Base-by-base conservation (phyloP, 108 stramenopile species). In the Bacterosira constricta region DNA sequence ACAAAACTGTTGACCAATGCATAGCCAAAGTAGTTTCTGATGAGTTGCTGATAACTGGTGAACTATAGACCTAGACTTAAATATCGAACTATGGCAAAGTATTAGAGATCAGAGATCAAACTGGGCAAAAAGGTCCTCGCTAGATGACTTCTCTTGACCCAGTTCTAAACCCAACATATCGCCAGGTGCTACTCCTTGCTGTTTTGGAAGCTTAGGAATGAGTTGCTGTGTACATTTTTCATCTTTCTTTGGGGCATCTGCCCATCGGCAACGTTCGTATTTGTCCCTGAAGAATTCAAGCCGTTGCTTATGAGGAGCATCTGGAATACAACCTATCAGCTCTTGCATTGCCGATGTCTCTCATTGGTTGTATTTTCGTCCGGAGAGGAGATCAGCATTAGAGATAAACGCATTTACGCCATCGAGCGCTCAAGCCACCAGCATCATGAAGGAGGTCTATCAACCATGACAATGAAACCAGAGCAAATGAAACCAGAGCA, bases 301-400 rank as follows among this genome's bases (percentile, higher is more conserved):
- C 79, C 79, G 73, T 31, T 37, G 35, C n/a, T 41, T 31, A 37
- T 65, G 54, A 67, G 64, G 29, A 21, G 63, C 66, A 45, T 59
- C 42, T 26, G 54, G 34, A 26, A 47, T 75, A 75, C n/a, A 75
- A 13, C 15, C 38, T 38, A 20, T 55, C 52, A 4, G 73, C 80
- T 38, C 44, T 60, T 8, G 7, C 30, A 29, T 81, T 81, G 7
- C 80, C 80, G 12, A 69, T 63, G 26, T 13, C 15, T 50, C 49
- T 52, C 80, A 81, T 81, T 17, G 27, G 35, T 65, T 63, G 39
- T 25, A 81, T 26, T 71, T 81, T n/a, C 80, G 44, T 81, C 80
- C 20, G 67, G 67, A 3, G 73, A 68, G 73, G 68, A 65, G 32
- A 46, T 7, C 15, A 64, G 53, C 5, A 56, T 67, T 25, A 11